A percentile compares a stretch with the other conserved stretches of the same genome.
phyloP scores from a whole-genome alignment of 192 early-diverging fungal genomes.

The Linnemannia schmuckeri region DNA sequence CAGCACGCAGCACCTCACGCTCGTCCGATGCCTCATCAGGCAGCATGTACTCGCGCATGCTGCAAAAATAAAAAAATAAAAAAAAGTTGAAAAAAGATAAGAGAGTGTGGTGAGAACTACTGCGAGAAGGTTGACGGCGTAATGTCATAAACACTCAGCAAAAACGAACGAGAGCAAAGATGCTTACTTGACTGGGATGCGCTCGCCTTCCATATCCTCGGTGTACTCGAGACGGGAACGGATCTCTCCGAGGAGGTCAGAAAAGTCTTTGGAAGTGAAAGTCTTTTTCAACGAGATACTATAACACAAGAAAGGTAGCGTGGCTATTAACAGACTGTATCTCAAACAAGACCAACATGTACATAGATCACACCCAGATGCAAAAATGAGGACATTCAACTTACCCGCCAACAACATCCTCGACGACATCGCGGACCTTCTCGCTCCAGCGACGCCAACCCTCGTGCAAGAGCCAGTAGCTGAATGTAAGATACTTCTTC shows the following conservation, averaged over 20 bases:
- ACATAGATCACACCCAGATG: background rate
- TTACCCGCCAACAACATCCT: conserved; percentile 72
- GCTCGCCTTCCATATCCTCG: conserved; percentile 39
- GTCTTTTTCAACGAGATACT: conserved; percentile 76
- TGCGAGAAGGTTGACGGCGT: background rate
- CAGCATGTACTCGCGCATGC: conserved; percentile 71
- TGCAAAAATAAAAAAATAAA: conserved; percentile 29
- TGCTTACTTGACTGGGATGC: conserved; percentile 48
- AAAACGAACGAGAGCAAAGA: conserved; percentile 1
- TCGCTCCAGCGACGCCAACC: conserved; percentile 84
- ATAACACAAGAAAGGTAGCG: conserved; percentile 20
- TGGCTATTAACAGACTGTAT: conserved; percentile 48
- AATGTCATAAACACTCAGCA: background rate
- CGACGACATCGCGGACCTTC: conserved; percentile 76
- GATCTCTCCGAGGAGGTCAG: conserved; percentile 66
- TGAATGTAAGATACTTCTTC: conserved; percentile 89
- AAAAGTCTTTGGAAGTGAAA: conserved; percentile 71
- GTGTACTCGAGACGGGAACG: conserved; percentile 69
- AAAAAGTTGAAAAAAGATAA: conserved; percentile 61
- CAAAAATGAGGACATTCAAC: background rate
- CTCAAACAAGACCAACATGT: background rate
- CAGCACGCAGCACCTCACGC: conserved; percentile 69
- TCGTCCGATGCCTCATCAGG: conserved; percentile 73
- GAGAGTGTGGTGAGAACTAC: conserved; percentile 25
- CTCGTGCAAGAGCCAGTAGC: conserved; percentile 92